These are phyloP conservation scores for Candida saitoana DNA, from an alignment of 805 yeast species.

Conservation along the genomic window DNA sequence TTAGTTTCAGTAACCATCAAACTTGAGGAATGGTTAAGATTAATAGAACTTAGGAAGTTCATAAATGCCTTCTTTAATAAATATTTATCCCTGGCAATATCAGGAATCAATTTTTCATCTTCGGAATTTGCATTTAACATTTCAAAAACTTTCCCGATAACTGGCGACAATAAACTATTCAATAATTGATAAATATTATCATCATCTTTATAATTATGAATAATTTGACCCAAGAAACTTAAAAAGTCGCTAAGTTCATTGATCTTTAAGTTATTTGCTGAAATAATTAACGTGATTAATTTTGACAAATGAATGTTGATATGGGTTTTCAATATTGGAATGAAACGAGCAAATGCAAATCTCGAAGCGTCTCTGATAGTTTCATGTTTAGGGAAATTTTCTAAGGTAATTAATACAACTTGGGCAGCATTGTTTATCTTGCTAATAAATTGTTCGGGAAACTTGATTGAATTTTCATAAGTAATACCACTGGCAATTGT, in stretches of 20 bases:
- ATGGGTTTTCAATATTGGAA: constrained; percentile 59
- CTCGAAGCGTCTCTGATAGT: constrained; percentile 80
- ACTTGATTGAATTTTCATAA: constrained; percentile 36
- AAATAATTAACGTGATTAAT: constrained; percentile 59
- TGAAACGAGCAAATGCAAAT: constrained; percentile 81
- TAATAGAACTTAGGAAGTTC: constrained; percentile 62
- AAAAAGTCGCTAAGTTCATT: constrained; percentile 76
- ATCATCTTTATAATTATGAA: constrained; percentile 69
- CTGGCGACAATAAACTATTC: constrained; percentile 70
- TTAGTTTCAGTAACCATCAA: constrained; percentile 69
- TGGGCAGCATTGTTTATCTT: constrained; percentile 66
- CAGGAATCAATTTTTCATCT: constrained; percentile 36
- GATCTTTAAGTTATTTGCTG: constrained; percentile 50
- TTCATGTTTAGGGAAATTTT: constrained; percentile 62
- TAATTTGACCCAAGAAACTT: constrained; percentile 82
- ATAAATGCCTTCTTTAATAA: constrained; percentile 67
- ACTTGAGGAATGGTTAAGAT: constrained; percentile 76
- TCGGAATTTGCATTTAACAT: constrained; percentile 36
- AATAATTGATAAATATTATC: constrained; percentile 68
- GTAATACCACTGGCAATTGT: constrained; percentile 86
- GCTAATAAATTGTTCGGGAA: constrained; percentile 35
- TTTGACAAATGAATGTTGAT: constrained; percentile 54
- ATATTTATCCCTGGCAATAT: constrained; percentile 60
- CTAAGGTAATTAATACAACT: constrained; percentile 79
- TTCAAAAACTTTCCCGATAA: constrained; percentile 58